Conservation (phyloP, 805 yeast species). For the Lachancea waltii region DNA sequence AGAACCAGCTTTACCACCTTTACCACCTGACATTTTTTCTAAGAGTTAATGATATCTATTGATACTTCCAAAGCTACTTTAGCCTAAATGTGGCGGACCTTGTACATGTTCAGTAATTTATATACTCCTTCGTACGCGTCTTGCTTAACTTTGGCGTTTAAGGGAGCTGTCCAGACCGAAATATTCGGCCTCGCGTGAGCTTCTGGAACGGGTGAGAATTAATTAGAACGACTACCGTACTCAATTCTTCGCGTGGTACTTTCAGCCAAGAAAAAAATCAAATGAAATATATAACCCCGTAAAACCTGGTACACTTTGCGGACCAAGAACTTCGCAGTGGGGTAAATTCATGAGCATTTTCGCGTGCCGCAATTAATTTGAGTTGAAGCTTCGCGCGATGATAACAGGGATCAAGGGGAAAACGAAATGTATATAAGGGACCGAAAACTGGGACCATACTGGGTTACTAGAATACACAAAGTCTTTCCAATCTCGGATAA, state of each 20-base stretch:
- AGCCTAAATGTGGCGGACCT: too few relatives aligned
- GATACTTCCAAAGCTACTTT: too few relatives aligned
- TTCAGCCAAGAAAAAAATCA: too few relatives aligned
- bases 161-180: conserved; percentile 1
- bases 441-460: neutral
- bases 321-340: neutral
- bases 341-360: neutral
- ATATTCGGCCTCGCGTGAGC: too few relatives aligned
- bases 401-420: neutral
- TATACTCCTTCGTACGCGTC: too few relatives aligned
- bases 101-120: too few relatives aligned
- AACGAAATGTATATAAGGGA: neutral
- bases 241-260: neutral
- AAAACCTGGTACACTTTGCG: too few relatives aligned
- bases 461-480: too few relatives aligned
- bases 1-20: conserved; percentile 84
- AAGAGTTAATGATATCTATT: neutral
- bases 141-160: neutral
- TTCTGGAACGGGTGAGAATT: too few relatives aligned
- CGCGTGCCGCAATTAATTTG: neutral
- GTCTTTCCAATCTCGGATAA: too few relatives aligned
- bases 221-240: neutral
- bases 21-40: conserved; percentile 51
- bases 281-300: too few relatives aligned
- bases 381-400: conserved; percentile 10